A percentile compares a stretch with the other conserved stretches of the same genome.
These are phyloP conservation scores for Stachybotrys chartarum DNA, from an alignment of 2,329 filamentous ascomycete genomes.

Conservation along the genomic window DNA sequence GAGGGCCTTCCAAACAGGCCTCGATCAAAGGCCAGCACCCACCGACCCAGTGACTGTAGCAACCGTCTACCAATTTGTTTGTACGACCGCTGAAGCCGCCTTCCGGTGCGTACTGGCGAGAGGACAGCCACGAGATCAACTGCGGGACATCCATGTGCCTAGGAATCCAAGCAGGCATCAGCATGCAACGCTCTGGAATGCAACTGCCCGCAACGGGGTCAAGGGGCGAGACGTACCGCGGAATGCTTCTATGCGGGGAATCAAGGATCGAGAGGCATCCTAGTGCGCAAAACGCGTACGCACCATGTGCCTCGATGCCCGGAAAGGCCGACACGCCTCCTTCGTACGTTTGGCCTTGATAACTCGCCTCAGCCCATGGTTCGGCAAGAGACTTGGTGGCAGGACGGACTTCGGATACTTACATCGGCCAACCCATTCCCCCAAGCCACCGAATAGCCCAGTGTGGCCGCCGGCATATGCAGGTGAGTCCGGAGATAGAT, in stretches of 20 bases:
- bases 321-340: conserved; percentile 85
- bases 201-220: background rate
- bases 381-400: background rate
- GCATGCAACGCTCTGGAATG: conserved; percentile 16
- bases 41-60: conserved; percentile 97
- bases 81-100: conserved; percentile 90
- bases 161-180: conserved; percentile 18
- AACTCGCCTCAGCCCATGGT: background rate
- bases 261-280: conserved; percentile 84
- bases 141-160: conserved; percentile 71
- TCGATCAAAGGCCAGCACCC: conserved; percentile 90
- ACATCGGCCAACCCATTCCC: conserved; percentile 76
- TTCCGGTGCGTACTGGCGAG: conserved; percentile 83
- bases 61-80: conserved; percentile 96
- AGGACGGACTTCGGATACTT: conserved; percentile 29
- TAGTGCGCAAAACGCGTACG: conserved; percentile 91
- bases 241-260: conserved; percentile 66
- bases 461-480: conserved; percentile 55
- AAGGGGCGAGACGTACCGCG: conserved; percentile 46
- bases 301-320: conserved; percentile 86
- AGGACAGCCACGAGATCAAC: conserved; percentile 81
- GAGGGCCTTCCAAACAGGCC: conserved; percentile 58
- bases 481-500: conserved; percentile 66
- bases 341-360: conserved; percentile 80
- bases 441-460: conserved; percentile 63